These are phyloP conservation scores for Tuber calosporum DNA, from an alignment of 495 filamentous ascomycete species.

Conservation along the genomic window DNA sequence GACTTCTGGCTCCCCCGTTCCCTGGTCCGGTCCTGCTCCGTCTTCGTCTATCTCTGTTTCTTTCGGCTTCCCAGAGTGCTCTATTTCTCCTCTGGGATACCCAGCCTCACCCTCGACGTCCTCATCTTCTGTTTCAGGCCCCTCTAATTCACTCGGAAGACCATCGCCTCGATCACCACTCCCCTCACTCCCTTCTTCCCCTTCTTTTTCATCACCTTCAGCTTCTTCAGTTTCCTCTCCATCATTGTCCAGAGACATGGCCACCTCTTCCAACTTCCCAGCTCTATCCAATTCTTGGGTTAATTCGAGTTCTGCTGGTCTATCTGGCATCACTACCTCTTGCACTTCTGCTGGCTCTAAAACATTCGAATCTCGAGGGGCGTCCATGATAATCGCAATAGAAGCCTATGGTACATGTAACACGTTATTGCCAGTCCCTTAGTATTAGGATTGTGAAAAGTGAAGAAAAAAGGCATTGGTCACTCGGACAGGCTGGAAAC, in stretches of 20 bases:
- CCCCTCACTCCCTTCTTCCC: neutral
- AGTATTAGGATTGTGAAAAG: neutral
- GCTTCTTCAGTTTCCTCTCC: neutral
- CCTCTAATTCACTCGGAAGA: neutral
- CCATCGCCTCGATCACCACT: neutral
- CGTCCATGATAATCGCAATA: slow-evolving; percentile 3
- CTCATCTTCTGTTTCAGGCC: neutral
- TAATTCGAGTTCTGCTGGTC: neutral
- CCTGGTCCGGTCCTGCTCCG: neutral
- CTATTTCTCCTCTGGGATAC: neutral
- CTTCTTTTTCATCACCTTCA: neutral
- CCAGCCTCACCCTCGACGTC: neutral
- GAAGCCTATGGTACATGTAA: slow-evolving; percentile 2
- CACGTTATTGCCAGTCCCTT: neutral
- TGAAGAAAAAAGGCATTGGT: neutral
- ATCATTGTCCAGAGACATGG: neutral
- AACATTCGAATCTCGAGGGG: neutral
- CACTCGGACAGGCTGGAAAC: neutral
- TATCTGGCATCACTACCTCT: slow-evolving; percentile 3
- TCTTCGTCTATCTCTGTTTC: neutral
- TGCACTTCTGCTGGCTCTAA: neutral
- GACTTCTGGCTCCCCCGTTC: neutral
- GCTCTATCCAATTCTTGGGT: neutral
- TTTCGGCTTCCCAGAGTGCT: neutral
- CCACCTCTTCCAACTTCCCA: neutral